A percentile compares a stretch with the other conserved stretches of the same genome.
Evolutionary conservation across 176 grass and related monocot genomes (phyloP).

Genomic region (maize (Zea mays)): Zm-B73-REFERENCE-NAM-5.0 NC_050096.1:299722001-299722500

Average conservation of each 20-base stretch:
- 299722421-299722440: constrained; percentile 8
- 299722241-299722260: constrained; percentile 33
- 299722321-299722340: not conserved
- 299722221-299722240: constrained; percentile 88
- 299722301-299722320: constrained; percentile 17
- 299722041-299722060: constrained; percentile 32
- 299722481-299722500: constrained; percentile 4
- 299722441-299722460: not conserved
- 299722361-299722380: constrained; percentile 15
- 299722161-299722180: constrained; percentile 70
- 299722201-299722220: constrained; percentile 87
- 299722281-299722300: constrained; percentile 1
- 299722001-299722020: not conserved
- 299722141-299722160: constrained; percentile 60
- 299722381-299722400: not conserved
- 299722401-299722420: not conserved
- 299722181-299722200: constrained; percentile 87
- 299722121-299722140: constrained; percentile 65
- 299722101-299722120: constrained; percentile 66
- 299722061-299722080: not conserved
- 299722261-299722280: constrained; percentile 32
- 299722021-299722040: constrained; percentile 31
- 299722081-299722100: constrained; percentile 23
- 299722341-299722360: not conserved
- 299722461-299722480: not conserved